Evolutionary conservation across 495 filamentous ascomycete species (phyloP), one percentile per base, ranked within the genome.

Genomic region (Podospora comata): DNA sequence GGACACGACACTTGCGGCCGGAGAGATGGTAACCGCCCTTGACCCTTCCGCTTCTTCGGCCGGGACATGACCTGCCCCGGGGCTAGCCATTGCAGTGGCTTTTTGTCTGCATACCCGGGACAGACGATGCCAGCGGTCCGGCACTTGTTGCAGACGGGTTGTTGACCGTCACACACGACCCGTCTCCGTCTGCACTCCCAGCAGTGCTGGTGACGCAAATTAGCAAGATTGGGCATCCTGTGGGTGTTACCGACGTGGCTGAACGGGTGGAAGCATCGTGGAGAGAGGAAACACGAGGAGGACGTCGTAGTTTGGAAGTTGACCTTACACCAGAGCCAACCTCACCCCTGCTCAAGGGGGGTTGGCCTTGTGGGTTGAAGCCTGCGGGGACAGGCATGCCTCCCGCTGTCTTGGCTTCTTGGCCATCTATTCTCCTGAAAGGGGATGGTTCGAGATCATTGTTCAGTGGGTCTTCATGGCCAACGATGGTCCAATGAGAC

Each of bases 131-230:
- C 68, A 18, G 68, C 65, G 3, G 61, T 56, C 3, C 70, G 73
- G 65, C 77, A 79, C 27, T 72, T 73, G 53, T 53, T 72, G 68
- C 77, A 79, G 16, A 74, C 68, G 5, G 77, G 77, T 2, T 66
- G 68, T 44, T n/a, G 44, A 30, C 73, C 73, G 58, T 80, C 79
- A 54, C 79, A 81, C 1, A 79, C 76, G 3, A 78, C 65, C 11
- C 76, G 70, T 13, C 78, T 76, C 4, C 78, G 75, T 2, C 73
- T 77, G 65, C 79, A 81, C 61, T 80, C 79, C 79, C 79, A 80
- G 68, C 79, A 81, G 26, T 80, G 79, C 48, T 30, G 62, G 39
- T 11, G 39, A 48, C 15, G 39, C 9, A 48, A 13, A 13, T 6
- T 48, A 16, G 39, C 39, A 13, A 48, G 39, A 48, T 48, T 48